phyloP scores from a whole-genome alignment of 2,329 filamentous ascomycete genomes.

The Trichoderma asperellum region DNA sequence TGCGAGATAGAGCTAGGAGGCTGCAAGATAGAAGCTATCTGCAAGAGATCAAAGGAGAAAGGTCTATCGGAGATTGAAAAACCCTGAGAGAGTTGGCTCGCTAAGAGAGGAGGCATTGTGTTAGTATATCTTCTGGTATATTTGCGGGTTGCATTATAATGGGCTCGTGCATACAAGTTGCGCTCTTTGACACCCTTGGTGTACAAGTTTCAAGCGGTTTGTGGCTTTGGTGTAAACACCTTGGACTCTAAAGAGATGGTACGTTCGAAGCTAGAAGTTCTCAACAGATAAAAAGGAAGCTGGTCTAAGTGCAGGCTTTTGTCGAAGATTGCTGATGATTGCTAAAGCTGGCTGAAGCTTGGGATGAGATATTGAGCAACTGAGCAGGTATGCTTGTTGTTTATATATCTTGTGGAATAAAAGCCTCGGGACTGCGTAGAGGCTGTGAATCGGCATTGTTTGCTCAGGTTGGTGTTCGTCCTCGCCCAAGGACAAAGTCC shows the following conservation, averaged over 20 bases:
- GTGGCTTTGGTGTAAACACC: neutral
- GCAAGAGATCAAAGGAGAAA: neutral
- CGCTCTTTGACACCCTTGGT: neutral
- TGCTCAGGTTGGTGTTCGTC: slow-evolving; percentile 26
- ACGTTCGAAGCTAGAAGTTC: neutral
- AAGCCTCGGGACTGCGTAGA: slow-evolving; percentile 25
- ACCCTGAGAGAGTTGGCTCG: neutral
- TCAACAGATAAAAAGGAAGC: slow-evolving; percentile 1
- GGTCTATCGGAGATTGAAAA: neutral
- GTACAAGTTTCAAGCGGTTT: neutral
- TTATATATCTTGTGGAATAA: slow-evolving; percentile 30
- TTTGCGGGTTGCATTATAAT: neutral
- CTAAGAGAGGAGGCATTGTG: neutral
- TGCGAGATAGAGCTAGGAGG: neutral
- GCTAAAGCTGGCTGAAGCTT: slow-evolving; percentile 24
- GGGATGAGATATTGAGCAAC: slow-evolving; percentile 12
- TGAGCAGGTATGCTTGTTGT: slow-evolving; percentile 25
- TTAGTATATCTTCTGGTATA: neutral
- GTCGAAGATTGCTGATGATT: slow-evolving; percentile 7
- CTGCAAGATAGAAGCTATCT: neutral
- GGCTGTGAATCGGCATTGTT: slow-evolving; percentile 29
- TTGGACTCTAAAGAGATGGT: neutral
- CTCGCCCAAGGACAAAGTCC: slow-evolving; percentile 27
- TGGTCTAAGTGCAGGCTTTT: neutral
- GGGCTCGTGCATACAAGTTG: slow-evolving; percentile 5